Percentiles rank a stretch among this genome's conserved stretches.
Evolutionary conservation across 129 eudicot species (phyloP).

Genomic region (Centrapalus pauciflorus): DNA sequence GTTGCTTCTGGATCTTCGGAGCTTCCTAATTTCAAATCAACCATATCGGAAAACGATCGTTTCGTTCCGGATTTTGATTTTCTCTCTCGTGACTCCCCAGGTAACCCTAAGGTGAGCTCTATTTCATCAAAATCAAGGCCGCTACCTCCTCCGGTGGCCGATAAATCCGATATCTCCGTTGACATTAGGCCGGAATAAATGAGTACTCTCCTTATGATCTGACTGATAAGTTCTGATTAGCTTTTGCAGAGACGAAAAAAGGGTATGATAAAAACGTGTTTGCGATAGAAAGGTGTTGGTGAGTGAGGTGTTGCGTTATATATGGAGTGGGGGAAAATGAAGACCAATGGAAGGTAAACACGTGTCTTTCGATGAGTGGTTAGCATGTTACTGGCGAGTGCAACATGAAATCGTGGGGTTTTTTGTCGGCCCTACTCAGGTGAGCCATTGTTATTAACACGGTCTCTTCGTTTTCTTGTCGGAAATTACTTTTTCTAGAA

Average conservation of each 20-base stretch:
- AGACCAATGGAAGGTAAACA: neutral
- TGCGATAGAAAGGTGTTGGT: neutral
- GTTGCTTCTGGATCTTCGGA: neutral
- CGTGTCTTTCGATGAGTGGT: constrained; percentile 1
- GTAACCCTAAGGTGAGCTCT: constrained; percentile 74
- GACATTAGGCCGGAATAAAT: neutral
- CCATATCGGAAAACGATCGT: constrained; percentile 35
- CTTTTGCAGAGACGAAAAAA: neutral
- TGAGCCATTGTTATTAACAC: neutral
- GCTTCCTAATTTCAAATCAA: constrained; percentile 28
- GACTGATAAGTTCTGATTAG: neutral
- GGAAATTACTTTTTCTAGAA: neutral
- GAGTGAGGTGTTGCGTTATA: neutral
- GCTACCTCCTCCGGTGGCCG: constrained; percentile 17
- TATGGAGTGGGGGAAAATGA: neutral
- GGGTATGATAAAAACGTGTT: constrained; percentile 10
- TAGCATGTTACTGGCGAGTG: neutral
- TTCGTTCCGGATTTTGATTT: constrained; percentile 35
- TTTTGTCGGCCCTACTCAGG: neutral
- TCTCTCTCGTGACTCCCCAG: constrained; percentile 37
- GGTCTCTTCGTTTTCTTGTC: constrained; percentile 10
- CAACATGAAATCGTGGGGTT: constrained; percentile 10
- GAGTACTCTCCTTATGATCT: neutral
- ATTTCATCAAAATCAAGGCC: constrained; percentile 43
- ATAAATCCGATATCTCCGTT: neutral